phyloP scores from a whole-genome alignment of 306 rosid genomes.

The Trichosanthes cucumerina region DNA sequence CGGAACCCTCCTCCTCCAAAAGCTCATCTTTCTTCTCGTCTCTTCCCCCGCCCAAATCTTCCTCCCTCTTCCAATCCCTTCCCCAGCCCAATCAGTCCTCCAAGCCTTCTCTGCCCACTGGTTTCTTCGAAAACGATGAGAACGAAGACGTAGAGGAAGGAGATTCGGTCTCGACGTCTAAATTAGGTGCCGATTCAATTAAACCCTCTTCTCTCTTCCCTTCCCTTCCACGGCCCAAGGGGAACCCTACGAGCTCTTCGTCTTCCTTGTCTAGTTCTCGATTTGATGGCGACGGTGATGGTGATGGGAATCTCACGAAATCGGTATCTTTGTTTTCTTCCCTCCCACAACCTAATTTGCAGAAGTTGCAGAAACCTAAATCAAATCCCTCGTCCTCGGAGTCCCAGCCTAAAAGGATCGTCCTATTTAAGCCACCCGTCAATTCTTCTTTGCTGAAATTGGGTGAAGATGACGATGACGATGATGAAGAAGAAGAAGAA shows the following conservation, averaged over 20 bases:
- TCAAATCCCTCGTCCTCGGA: conserved; percentile 21
- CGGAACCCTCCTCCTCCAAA: conserved; percentile 12
- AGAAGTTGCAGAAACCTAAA: conserved; percentile 18
- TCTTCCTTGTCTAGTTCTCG: neutral
- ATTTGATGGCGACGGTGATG: neutral
- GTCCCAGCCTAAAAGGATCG: conserved; percentile 38
- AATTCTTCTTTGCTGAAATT: conserved; percentile 25
- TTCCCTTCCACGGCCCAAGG: conserved; percentile 43
- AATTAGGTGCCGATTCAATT: neutral
- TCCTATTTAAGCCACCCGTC: conserved; percentile 66
- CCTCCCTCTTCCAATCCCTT: conserved; percentile 44
- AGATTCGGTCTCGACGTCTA: neutral
- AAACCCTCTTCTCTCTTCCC: conserved; percentile 41
- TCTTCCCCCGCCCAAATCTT: conserved; percentile 50
- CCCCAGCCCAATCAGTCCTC: conserved; percentile 41
- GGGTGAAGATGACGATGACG: conserved; percentile 33
- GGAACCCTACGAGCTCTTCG: neutral
- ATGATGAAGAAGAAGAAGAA: conserved; percentile 24
- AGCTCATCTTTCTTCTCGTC: conserved; percentile 25
- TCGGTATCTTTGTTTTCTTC: conserved; percentile 16
- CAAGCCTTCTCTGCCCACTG: neutral
- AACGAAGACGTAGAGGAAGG: neutral
- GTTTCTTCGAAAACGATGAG: neutral
- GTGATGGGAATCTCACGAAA: neutral
- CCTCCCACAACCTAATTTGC: conserved; percentile 51